Evolutionary conservation across 768 basidiomycete genomes (phyloP).

Genomic region (Phaeotremella fagi): DNA sequence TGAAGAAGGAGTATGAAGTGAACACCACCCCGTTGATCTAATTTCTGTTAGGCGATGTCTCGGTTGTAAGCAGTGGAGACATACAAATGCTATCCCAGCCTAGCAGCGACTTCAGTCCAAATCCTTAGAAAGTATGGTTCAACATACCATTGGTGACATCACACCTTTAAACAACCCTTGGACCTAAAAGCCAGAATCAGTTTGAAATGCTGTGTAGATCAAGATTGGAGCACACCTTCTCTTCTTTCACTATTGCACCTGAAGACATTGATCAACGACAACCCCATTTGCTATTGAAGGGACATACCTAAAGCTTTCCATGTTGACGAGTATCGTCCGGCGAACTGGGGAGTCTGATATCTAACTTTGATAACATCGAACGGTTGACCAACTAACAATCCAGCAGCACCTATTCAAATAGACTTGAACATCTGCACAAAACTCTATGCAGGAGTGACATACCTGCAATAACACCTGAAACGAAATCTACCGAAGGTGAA

Average conservation of each 20-base stretch:
- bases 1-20: constrained; percentile 72
- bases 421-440: neutral
- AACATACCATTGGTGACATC: constrained; percentile 68
- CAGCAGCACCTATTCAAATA: constrained; percentile 59
- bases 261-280: no score
- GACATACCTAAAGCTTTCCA: constrained; percentile 41
- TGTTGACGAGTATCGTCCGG: constrained; percentile 40
- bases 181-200: constrained; percentile 15
- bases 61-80: constrained; percentile 2
- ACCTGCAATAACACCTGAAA: constrained; percentile 70
- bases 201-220: neutral
- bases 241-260: constrained; percentile 44
- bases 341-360: constrained; percentile 45
- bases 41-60: neutral
- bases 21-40: constrained; percentile 75
- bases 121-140: neutral
- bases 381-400: constrained; percentile 68
- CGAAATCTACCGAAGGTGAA: constrained; percentile 65
- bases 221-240: constrained; percentile 23
- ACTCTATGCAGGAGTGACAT: constrained; percentile 3
- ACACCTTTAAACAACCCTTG: constrained; percentile 48
- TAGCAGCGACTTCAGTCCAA: constrained; percentile 1
- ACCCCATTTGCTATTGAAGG: neutral
- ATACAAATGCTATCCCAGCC: constrained; percentile 47
- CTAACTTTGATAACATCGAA: constrained; percentile 61